phyloP scores from a whole-genome alignment of 495 filamentous ascomycete species.

The Talaromyces thailandensis region DNA sequence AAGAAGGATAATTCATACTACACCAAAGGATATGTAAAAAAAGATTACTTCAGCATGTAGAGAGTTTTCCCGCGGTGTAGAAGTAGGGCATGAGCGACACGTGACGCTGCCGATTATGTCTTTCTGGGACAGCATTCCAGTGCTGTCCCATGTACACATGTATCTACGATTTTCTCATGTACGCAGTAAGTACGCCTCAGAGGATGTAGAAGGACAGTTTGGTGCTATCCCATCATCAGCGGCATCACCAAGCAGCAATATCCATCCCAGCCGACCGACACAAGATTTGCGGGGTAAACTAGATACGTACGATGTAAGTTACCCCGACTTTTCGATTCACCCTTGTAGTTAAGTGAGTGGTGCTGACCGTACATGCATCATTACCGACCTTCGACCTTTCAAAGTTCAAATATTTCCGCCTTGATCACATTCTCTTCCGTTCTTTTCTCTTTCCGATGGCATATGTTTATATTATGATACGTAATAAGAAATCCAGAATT shows the following conservation, averaged over 20 bases:
- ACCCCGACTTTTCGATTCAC: background rate
- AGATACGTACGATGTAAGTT: background rate
- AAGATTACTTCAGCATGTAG: background rate
- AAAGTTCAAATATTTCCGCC: too few species aligned
- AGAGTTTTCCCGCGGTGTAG: background rate
- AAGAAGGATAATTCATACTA: background rate
- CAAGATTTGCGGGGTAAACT: conserved; percentile 2
- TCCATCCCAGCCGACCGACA: background rate
- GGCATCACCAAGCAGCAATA: background rate
- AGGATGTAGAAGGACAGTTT: background rate
- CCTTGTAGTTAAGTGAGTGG: background rate
- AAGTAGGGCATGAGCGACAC: conserved; percentile 1
- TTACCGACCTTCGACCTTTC: background rate
- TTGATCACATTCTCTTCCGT: background rate
- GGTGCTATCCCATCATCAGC: background rate
- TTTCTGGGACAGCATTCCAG: background rate
- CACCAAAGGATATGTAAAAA: background rate
- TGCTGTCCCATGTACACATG: background rate
- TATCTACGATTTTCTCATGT: background rate
- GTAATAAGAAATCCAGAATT: conserved; percentile 1
- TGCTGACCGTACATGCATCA: background rate
- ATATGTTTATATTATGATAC: background rate
- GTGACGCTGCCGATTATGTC: background rate
- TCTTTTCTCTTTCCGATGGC: background rate
- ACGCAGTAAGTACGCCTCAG: background rate